phyloP scores from a whole-genome alignment of 2,329 filamentous ascomycete species.

The Aspergillus japonicus region DNA sequence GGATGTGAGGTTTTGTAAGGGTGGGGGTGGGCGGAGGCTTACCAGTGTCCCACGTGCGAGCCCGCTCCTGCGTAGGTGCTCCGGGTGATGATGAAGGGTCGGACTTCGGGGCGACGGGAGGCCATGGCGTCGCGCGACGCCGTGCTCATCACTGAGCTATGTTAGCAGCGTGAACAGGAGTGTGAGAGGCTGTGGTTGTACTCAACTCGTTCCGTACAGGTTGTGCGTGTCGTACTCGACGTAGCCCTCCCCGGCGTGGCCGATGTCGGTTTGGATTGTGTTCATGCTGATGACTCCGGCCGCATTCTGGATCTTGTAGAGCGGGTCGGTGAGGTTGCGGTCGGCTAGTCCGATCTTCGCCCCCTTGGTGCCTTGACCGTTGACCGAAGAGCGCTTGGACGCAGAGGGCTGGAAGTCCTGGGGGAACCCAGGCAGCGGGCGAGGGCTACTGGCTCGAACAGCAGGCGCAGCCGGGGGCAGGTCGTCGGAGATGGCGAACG shows the following conservation, averaged over 20 bases:
- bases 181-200: background rate
- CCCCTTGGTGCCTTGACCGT: slow-evolving; percentile 22
- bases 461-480: slow-evolving; percentile 61
- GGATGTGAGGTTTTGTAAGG: background rate
- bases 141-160: slow-evolving; percentile 63
- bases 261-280: slow-evolving; percentile 66
- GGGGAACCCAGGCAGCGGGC: slow-evolving; percentile 68
- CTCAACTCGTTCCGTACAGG: slow-evolving; percentile 64
- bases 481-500: slow-evolving; percentile 49
- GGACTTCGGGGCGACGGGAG: slow-evolving; percentile 59
- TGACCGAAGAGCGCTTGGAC: slow-evolving; percentile 15
- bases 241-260: slow-evolving; percentile 63
- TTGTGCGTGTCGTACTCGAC: slow-evolving; percentile 76
- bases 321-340: slow-evolving; percentile 63
- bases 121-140: slow-evolving; percentile 66
- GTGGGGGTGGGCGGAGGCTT: slow-evolving; percentile 34
- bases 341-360: slow-evolving; percentile 59
- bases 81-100: slow-evolving; percentile 72
- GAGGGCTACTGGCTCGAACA: slow-evolving; percentile 59
- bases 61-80: slow-evolving; percentile 75
- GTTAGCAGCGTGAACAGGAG: slow-evolving; percentile 7
- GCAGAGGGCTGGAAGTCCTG: slow-evolving; percentile 61
- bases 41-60: slow-evolving; percentile 56
- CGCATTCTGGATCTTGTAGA: slow-evolving; percentile 65
- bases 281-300: slow-evolving; percentile 54